Evolutionary conservation across 768 basidiomycete species (phyloP), one percentile per base, ranked within the genome.

Genomic region (Agaricus sinodeliciosus): DNA sequence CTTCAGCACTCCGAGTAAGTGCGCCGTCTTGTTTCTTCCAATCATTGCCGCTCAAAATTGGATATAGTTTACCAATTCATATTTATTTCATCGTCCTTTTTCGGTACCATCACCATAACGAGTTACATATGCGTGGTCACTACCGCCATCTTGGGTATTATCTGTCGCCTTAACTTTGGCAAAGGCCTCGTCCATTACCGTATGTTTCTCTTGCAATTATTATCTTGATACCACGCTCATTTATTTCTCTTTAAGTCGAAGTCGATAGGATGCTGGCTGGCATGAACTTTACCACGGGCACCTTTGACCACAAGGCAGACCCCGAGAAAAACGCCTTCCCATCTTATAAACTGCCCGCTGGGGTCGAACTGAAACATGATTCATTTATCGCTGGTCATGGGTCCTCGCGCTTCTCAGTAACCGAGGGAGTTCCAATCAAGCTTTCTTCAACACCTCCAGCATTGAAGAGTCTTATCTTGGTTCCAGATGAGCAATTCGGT

Each of bases 101-200:
- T 80, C 50, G 71, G 75, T 3, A 73, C 72, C 4, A 64, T 80
- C 28, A 70, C 74, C 9, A 61, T 72, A 18, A 70, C 72, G 4
- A 62, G 77, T 0, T 76, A 73, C 55, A 45, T 72, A 22, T 61
- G 80, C 8, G 64, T 75, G 35, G 51, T 69, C 61, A 66, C 70
- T 16, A 77, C 72, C 44, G 65, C 72, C 37, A 61, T 72, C 26
- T 67, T 83, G 12, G 79, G 75, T 7, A 57, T 74, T 48, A 62
- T 79, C 22, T 82, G 79, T 58, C 68, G 75, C 57, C 55, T 70
- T 15, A 76, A 80, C 58, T 84, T 83, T 58, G 76, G 68, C 45
- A 72, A 76, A 54, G 82, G 82, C 0, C 69, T 82, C 11, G 70
- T 72, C 0, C 68, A 83, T 50, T 84, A 81, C 58, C 63, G 82